Conservation (phyloP, 805 yeast species). For the Barnettozyma vustinii region DNA sequence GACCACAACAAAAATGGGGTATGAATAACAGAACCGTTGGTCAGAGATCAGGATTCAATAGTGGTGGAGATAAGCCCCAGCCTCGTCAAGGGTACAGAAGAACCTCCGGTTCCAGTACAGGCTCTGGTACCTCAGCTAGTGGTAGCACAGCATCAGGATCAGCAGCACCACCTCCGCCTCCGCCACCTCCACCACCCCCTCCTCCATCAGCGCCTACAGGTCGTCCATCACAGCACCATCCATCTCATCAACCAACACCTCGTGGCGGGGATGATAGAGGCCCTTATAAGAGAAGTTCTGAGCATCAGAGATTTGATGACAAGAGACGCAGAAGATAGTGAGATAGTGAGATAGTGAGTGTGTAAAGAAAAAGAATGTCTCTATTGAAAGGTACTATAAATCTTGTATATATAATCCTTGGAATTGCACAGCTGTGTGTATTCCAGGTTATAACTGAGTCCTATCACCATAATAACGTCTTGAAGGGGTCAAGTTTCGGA, state of each 20-base stretch:
- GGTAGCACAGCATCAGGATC: not conserved
- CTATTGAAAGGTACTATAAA: no score
- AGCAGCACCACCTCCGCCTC: conserved; percentile 12
- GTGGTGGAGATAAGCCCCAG: not conserved
- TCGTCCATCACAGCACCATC: not conserved
- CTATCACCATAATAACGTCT: no score
- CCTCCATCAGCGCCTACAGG: not conserved
- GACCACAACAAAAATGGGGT: conserved; percentile 7
- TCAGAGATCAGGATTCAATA: not conserved
- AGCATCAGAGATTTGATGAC: conserved; percentile 7
- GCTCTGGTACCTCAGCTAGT: not conserved
- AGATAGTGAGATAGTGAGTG: not conserved
- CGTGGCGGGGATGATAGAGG: not conserved
- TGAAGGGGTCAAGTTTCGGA: no score
- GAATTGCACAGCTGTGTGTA: no score
- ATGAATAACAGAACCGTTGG: conserved; percentile 1
- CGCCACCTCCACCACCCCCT: conserved; percentile 11
- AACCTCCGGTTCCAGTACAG: not conserved
- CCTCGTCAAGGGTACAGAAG: conserved; percentile 8
- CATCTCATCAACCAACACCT: not conserved
- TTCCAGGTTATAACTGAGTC: no score
- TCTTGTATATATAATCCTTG: no score
- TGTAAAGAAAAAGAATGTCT: no score
- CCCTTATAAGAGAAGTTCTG: conserved; percentile 4
- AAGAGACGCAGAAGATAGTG: conserved; percentile 11